Evolutionary conservation across 1,284 basidiomycete species (phyloP), one percentile per base, ranked within the genome.

Genomic region (Stereum hirsutum): DNA sequence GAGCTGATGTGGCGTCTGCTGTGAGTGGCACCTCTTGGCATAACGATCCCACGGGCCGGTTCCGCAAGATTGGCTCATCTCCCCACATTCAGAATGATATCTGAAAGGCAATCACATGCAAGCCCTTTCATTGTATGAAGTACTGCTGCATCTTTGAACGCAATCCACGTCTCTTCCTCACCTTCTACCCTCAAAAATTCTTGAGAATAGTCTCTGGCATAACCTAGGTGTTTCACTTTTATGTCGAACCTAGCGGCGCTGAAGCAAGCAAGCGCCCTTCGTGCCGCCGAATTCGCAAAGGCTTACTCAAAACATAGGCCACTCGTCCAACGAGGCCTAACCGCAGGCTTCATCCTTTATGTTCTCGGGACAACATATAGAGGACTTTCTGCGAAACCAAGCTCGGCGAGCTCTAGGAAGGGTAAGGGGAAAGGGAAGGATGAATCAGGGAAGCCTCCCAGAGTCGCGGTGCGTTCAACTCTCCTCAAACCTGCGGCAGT

Each of bases 321-420:
- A 1, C 54, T 73, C 27, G 65, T 90, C 41, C 89, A 92, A 58
- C 75, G 77, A 28, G 52, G 69, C 20, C 65, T 92, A 15, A 90
- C 78, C 39, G 54, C 70, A 20, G 65, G 70, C 5, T 86, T 87
- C 54, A 68, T 81, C 3, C 44, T 79, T 28, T 83, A 87, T 59
- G 73, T 77, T 27, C 61, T 89, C 20, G 61, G 66, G 3, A 63
- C 74, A 1, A 75, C 81, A n/a, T 79, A 78, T 54, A 63, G 64
- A 43, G 65, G 73, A 14, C 55, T 85, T 15, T 64, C 68, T 8
- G 64, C 68, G 3, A 61, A 68, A 21, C 64, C 72, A 8, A 43
- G 46, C 2, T 33, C 39, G 20, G 27, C 50, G 5, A 45, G 51
- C 25, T 46, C 55, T 6, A 62, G 61, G 34, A 73, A 66, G 53